Conservation (phyloP, 257 asterid genomes). For the Solanum sparsipilum region DNA sequence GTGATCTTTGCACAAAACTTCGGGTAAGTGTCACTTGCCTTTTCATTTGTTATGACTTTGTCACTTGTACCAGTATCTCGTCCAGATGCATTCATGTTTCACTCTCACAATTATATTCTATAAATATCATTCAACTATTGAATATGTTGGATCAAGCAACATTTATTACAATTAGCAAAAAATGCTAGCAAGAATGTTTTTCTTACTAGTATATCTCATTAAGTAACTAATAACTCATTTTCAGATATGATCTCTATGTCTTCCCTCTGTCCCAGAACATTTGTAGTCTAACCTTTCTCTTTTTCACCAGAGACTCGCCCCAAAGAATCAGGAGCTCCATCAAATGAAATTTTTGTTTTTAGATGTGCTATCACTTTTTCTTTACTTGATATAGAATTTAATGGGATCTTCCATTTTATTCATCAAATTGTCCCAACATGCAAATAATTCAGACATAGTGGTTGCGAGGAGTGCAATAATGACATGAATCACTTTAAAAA, state of each 20-base stretch:
- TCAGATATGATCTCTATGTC: not conserved
- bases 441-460: slow-evolving; percentile 8
- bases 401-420: too few relatives aligned
- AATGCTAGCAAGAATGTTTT: not conserved
- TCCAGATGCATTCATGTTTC: not conserved
- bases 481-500: slow-evolving; percentile 16
- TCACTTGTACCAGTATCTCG: not conserved
- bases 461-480: slow-evolving; percentile 18
- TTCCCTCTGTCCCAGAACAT: not conserved
- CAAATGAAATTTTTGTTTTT: not conserved
- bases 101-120: not conserved
- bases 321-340: too few relatives aligned
- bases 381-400: not conserved
- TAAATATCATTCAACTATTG: not conserved
- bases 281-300: not conserved
- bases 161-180: not conserved
- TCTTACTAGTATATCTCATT: not conserved
- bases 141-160: not conserved
- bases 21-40: not conserved
- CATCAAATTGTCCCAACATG: not conserved
- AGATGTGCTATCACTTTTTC: not conserved
- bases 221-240: not conserved
- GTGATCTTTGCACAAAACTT: not conserved
- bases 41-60: not conserved
- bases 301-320: not conserved